A percentile compares a stretch with the other conserved stretches of the same genome.
phyloP scores from a whole-genome alignment of 2,329 filamentous ascomycete genomes.

The Nectriaceae sp. region DNA sequence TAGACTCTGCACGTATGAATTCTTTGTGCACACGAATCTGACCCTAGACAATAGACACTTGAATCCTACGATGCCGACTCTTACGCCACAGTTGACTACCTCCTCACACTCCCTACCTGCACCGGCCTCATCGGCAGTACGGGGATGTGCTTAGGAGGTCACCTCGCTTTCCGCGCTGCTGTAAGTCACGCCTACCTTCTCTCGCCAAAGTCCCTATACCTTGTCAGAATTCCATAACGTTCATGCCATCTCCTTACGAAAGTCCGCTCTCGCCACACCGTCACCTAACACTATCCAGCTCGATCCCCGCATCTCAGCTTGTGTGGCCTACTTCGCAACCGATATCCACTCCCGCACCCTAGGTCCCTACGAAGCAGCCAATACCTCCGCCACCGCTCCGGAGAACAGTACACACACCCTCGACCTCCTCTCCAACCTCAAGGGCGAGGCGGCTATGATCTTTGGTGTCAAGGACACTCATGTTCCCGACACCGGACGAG shows the following conservation, averaged over 20 bases:
- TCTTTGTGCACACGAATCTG: neutral
- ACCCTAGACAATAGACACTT: constrained; percentile 70
- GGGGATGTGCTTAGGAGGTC: constrained; percentile 92
- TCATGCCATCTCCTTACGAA: too few relatives aligned
- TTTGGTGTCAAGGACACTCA: constrained; percentile 92
- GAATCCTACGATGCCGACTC: constrained; percentile 85
- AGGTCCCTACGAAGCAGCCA: constrained; percentile 57
- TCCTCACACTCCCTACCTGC: constrained; percentile 74
- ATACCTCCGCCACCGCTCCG: constrained; percentile 42
- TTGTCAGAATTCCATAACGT: too few relatives aligned
- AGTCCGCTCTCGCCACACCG: too few relatives aligned
- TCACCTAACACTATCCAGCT: constrained; percentile 45
- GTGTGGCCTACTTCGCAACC: constrained; percentile 88
- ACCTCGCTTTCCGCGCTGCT: constrained; percentile 67
- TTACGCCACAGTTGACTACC: constrained; percentile 65
- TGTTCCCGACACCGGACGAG: constrained; percentile 79
- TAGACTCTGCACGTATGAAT: constrained; percentile 5
- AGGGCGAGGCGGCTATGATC: constrained; percentile 85
- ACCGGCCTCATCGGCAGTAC: constrained; percentile 78
- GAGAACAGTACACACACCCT: constrained; percentile 51
- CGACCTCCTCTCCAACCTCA: constrained; percentile 63
- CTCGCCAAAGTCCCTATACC: too few relatives aligned
- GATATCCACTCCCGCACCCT: constrained; percentile 83
- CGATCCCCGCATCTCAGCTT: constrained; percentile 74
- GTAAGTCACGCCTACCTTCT: constrained; percentile 37